phyloP scores from a whole-genome alignment of 2,329 filamentous ascomycete species.

The Aspergillus oerlinghausenensis region DNA sequence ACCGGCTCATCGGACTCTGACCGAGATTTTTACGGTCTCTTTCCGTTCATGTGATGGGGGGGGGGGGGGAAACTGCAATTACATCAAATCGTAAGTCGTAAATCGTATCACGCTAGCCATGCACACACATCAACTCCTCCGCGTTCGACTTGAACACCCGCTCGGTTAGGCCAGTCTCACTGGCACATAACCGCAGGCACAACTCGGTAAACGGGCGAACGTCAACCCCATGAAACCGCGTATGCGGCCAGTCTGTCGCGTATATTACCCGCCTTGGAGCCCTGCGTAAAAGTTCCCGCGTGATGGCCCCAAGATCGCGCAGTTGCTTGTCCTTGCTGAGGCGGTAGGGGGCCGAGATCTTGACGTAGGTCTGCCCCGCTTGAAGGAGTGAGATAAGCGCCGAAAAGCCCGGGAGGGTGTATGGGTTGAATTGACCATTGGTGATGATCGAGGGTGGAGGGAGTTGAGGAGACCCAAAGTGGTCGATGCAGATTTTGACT shows the following conservation, averaged over 20 bases:
- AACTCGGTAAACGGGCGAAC: conserved; percentile 52
- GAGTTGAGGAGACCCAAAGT: conserved; percentile 52
- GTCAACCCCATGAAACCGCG: conserved; percentile 55
- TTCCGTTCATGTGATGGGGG: background rate
- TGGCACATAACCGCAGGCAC: conserved; percentile 51
- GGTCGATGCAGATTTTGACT: conserved; percentile 56
- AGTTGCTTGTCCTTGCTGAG: conserved; percentile 44
- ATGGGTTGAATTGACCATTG: conserved; percentile 34
- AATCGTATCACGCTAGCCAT: background rate
- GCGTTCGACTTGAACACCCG: conserved; percentile 55
- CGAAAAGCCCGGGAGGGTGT: conserved; percentile 47
- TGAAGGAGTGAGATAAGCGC: conserved; percentile 47
- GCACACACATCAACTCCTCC: conserved; percentile 41
- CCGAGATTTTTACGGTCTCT: background rate
- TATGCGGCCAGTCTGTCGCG: conserved; percentile 63
- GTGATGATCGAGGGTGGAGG: conserved; percentile 7
- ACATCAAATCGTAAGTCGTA: background rate
- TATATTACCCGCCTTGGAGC: conserved; percentile 50
- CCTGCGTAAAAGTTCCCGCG: conserved; percentile 45
- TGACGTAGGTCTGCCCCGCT: conserved; percentile 50
- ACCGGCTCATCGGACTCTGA: background rate
- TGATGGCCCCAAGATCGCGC: conserved; percentile 46
- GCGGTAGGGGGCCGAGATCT: conserved; percentile 57
- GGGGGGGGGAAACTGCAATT: background rate
- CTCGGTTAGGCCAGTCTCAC: conserved; percentile 42